phyloP scores from a whole-genome alignment of 768 basidiomycete species.

The Cystobasidium ongulense region DNA sequence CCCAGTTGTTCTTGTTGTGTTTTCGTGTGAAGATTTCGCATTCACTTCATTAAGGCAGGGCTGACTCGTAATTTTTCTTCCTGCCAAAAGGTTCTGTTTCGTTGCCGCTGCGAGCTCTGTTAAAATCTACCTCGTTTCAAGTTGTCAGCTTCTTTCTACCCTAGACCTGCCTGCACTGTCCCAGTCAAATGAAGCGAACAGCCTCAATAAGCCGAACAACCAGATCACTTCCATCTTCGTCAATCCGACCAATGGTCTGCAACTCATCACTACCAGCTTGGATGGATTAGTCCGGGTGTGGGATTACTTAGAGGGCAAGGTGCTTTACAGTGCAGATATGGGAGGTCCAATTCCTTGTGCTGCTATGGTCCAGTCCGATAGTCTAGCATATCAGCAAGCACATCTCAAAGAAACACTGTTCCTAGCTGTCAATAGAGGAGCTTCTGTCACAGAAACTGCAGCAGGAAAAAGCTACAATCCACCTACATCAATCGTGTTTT shows the following conservation, averaged over 20 bases:
- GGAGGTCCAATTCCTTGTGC: constrained; percentile 63
- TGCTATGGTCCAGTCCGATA: constrained; percentile 47
- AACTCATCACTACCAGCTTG: constrained; percentile 73
- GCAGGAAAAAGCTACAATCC: background rate
- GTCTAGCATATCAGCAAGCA: constrained; percentile 35
- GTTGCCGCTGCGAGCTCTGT: constrained; percentile 70
- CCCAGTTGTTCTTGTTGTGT: constrained; percentile 36
- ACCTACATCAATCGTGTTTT: background rate
- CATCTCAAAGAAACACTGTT: constrained; percentile 50
- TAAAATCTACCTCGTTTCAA: constrained; percentile 71
- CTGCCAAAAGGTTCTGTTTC: constrained; percentile 65
- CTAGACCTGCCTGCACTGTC: constrained; percentile 54
- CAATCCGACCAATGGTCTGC: constrained; percentile 77
- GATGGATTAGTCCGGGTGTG: constrained; percentile 82
- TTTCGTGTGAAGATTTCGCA: background rate
- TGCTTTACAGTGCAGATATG: constrained; percentile 66
- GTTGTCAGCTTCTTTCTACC: constrained; percentile 72
- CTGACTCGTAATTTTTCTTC: background rate
- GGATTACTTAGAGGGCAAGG: constrained; percentile 79
- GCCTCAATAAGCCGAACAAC: constrained; percentile 44
- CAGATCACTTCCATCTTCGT: constrained; percentile 65
- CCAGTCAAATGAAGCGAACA: constrained; percentile 17
- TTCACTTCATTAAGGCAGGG: background rate
- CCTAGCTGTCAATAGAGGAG: constrained; percentile 46
- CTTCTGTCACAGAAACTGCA: constrained; percentile 38